These are phyloP conservation scores for Papilionanthe hybrid DNA, from an alignment of 116 monocot genomes.

Conservation along the genomic window DNA sequence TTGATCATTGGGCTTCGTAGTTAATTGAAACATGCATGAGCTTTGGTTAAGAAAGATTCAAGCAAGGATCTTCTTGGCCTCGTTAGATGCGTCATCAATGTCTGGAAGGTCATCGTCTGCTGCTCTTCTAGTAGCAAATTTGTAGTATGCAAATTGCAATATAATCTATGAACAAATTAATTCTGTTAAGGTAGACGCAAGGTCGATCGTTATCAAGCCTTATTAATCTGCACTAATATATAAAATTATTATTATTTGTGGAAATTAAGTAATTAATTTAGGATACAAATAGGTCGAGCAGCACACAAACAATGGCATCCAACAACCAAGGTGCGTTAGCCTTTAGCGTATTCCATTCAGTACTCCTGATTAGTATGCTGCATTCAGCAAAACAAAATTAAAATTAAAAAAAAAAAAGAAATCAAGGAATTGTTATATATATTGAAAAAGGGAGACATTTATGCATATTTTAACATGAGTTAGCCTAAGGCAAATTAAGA, in stretches of 20 bases:
- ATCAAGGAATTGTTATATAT: too few relatives aligned
- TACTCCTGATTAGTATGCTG: constrained; percentile 59
- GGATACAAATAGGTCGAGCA: constrained; percentile 79
- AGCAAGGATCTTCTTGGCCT: too few relatives aligned
- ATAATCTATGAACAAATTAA: constrained; percentile 15
- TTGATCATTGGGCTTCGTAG: too few relatives aligned
- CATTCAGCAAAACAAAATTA: not conserved
- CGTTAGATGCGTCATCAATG: too few relatives aligned
- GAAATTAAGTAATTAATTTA: not conserved
- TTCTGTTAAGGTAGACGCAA: not conserved
- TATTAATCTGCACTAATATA: not conserved
- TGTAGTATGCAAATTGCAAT: constrained; percentile 25
- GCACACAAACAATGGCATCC: constrained; percentile 59
- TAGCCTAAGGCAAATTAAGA: too few relatives aligned
- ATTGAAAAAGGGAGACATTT: too few relatives aligned
- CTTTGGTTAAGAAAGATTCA: too few relatives aligned
- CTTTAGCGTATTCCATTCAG: constrained; percentile 52
- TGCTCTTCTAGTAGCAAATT: not conserved
- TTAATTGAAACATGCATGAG: too few relatives aligned
- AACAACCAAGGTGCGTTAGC: constrained; percentile 69
- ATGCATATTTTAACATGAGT: not conserved
- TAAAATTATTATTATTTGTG: not conserved
- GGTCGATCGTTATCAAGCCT: not conserved
- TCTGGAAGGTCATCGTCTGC: too few relatives aligned
- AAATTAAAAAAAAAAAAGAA: too few relatives aligned